Evolutionary conservation across 768 basidiomycete species (phyloP).

Genomic region (Hypsizygus marmoreus): DNA sequence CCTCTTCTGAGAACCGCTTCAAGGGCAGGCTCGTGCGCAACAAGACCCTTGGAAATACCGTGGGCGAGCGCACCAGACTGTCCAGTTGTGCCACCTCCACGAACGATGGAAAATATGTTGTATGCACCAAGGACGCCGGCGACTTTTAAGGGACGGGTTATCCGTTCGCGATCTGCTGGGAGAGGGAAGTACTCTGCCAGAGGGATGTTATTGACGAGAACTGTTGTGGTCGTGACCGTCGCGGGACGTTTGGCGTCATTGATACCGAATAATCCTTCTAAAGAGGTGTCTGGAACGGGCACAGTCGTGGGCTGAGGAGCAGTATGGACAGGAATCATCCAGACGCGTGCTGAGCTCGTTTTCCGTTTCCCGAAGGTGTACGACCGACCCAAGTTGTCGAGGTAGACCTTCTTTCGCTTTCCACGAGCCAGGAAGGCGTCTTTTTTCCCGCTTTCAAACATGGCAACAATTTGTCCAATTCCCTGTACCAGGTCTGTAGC

Average conservation of each 20-base stretch:
- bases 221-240: conserved; percentile 54
- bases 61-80: conserved; percentile 88
- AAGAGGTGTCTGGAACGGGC: conserved; percentile 20
- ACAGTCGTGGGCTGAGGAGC: conserved; percentile 8
- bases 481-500: conserved; percentile 53
- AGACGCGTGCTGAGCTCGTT: conserved; percentile 87
- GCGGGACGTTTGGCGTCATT: conserved; percentile 13
- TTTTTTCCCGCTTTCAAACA: conserved; percentile 70
- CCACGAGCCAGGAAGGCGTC: conserved; percentile 47
- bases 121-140: conserved; percentile 84
- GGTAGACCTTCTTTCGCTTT: conserved; percentile 54
- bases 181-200: conserved; percentile 78
- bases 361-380: conserved; percentile 88
- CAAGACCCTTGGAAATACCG: conserved; percentile 75
- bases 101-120: conserved; percentile 72
- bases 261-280: conserved; percentile 29
- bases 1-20: conserved; percentile 72
- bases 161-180: conserved; percentile 74
- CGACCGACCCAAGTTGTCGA: conserved; percentile 82
- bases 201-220: conserved; percentile 86
- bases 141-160: conserved; percentile 82
- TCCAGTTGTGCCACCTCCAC: conserved; percentile 89
- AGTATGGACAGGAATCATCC: conserved; percentile 75
- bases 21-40: conserved; percentile 68
- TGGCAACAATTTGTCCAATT: conserved; percentile 52